Evolutionary conservation across 2,329 filamentous ascomycete species (phyloP).

Genomic region (Diplocarpon rosae): DNA sequence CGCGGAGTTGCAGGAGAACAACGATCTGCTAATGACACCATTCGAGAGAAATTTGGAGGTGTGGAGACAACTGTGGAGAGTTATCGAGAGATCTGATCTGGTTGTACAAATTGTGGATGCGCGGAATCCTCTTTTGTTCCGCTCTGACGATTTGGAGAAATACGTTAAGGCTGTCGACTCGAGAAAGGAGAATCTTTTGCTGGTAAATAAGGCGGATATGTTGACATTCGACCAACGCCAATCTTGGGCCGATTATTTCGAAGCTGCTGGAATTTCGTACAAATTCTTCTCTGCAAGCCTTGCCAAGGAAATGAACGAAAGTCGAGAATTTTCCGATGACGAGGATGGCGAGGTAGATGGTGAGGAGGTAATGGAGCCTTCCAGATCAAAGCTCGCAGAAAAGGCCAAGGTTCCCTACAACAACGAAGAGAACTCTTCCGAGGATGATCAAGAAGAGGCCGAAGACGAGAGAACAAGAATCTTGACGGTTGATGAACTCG

Average conservation of each 20-base stretch:
- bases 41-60: slow-evolving; percentile 97
- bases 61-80: slow-evolving; percentile 95
- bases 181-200: slow-evolving; percentile 78
- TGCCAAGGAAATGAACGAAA: slow-evolving; percentile 81
- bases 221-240: slow-evolving; percentile 78
- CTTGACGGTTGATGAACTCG: slow-evolving; percentile 83
- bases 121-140: slow-evolving; percentile 84
- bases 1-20: slow-evolving; percentile 85
- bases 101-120: slow-evolving; percentile 98
- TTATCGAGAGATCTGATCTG: slow-evolving; percentile 91
- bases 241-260: slow-evolving; percentile 80
- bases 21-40: slow-evolving; percentile 92
- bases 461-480: slow-evolving; percentile 54
- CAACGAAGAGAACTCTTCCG: slow-evolving; percentile 29
- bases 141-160: slow-evolving; percentile 82
- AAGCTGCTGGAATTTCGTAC: slow-evolving; percentile 71
- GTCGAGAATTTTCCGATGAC: slow-evolving; percentile 41
- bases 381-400: slow-evolving; percentile 18
- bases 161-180: slow-evolving; percentile 91
- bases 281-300: slow-evolving; percentile 92
- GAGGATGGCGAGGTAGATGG: slow-evolving; percentile 26
- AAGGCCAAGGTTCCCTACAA: slow-evolving; percentile 33
- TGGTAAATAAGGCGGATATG: slow-evolving; percentile 99
- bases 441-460: slow-evolving; percentile 17
- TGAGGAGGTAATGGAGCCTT: slow-evolving; percentile 6